Percentiles rank a stretch among this genome's conserved stretches.
phyloP scores from a whole-genome alignment of 306 rosid species.

The Vigna nakashimae region DNA sequence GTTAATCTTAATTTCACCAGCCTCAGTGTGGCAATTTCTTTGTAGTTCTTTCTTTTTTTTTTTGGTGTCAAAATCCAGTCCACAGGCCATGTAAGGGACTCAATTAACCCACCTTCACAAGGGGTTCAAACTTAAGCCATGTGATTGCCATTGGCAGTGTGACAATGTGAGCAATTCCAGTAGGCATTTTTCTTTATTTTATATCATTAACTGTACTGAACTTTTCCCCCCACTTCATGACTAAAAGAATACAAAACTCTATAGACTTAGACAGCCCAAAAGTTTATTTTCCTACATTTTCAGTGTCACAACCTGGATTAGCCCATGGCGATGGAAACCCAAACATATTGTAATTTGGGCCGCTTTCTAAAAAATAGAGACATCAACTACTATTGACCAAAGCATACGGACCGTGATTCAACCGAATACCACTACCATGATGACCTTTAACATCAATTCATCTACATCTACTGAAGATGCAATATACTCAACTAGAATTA shows the following conservation, averaged over 20 bases:
- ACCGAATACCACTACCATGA: slow-evolving; percentile 7
- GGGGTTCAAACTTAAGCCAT: no score
- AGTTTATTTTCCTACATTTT: slow-evolving; percentile 21
- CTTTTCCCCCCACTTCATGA: no score
- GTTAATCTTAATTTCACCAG: neutral
- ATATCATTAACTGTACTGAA: no score
- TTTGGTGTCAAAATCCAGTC: neutral
- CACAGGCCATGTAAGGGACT: neutral
- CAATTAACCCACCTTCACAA: neutral
- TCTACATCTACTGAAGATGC: slow-evolving; percentile 24
- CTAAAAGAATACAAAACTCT: neutral
- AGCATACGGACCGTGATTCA: slow-evolving; percentile 2
- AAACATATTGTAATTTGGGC: slow-evolving; percentile 38
- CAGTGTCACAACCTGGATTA: slow-evolving; percentile 6
- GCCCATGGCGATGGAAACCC: slow-evolving; percentile 36
- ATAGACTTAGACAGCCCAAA: slow-evolving; percentile 16
- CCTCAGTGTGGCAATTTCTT: neutral
- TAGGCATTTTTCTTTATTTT: no score
- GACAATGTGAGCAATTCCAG: no score
- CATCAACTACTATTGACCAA: slow-evolving; percentile 28
- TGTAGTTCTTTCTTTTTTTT: no score
- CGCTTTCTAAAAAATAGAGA: slow-evolving; percentile 33
- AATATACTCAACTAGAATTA: slow-evolving; percentile 17
- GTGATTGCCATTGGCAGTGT: no score
- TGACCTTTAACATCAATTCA: slow-evolving; percentile 33